phyloP scores from a whole-genome alignment of 208 protist species.

The Kentomonas sorsogonicus region DNA sequence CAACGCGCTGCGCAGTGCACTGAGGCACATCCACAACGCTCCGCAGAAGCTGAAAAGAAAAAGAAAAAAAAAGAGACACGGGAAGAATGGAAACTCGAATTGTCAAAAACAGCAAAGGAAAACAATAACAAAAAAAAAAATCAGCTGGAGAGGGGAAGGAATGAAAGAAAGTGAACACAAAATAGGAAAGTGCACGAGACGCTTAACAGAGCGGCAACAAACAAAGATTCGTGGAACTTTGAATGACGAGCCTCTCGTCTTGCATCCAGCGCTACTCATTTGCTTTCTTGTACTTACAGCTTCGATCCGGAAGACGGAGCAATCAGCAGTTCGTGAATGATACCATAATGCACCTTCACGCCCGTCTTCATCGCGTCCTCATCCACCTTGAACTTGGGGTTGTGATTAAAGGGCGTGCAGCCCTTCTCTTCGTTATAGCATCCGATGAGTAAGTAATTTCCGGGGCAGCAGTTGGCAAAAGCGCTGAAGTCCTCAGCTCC shows the following conservation, averaged over 20 bases:
- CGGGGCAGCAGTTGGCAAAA: conserved; percentile 26
- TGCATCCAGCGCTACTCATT: too few relatives aligned
- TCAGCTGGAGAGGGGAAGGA: too few relatives aligned
- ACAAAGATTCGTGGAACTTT: too few relatives aligned
- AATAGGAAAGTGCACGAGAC: too few relatives aligned
- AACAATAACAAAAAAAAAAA: conserved; percentile 7
- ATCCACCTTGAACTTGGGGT: conserved; percentile 41
- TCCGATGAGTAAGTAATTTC: conserved; percentile 42
- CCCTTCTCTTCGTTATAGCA: conserved; percentile 25
- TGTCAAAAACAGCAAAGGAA: neutral
- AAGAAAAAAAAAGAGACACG: conserved; percentile 2
- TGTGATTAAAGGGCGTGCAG: conserved; percentile 34
- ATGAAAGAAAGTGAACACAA: too few relatives aligned
- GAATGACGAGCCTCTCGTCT: too few relatives aligned
- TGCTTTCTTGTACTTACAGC: too few relatives aligned
- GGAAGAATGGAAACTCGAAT: neutral
- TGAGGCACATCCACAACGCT: too few relatives aligned
- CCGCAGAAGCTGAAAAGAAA: too few relatives aligned
- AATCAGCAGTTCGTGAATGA: conserved; percentile 15
- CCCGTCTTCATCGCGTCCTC: conserved; percentile 45
- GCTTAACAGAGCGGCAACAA: too few relatives aligned
- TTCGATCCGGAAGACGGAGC: too few relatives aligned
- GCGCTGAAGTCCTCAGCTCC: conserved; percentile 45
- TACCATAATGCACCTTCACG: conserved; percentile 26
- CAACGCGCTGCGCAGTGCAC: too few relatives aligned